phyloP scores from a whole-genome alignment of 257 asterid genomes.

The Datura wrightii region DNA sequence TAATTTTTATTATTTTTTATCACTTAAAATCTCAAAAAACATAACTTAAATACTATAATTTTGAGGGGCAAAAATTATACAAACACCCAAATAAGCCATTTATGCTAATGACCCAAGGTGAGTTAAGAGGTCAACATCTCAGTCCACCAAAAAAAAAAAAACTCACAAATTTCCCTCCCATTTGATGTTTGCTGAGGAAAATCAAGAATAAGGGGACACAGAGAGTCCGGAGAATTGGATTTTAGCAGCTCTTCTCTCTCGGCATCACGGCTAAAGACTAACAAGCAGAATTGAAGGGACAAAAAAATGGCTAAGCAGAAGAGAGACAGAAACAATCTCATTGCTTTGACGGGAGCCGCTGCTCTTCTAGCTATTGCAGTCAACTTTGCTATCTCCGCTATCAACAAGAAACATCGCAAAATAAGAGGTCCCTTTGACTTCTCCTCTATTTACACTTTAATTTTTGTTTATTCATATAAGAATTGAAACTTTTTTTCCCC shows the following conservation, averaged over 20 bases:
- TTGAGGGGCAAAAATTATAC: no score
- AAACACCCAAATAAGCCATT: no score
- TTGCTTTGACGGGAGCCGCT: constrained; percentile 91
- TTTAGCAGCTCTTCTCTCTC: background rate
- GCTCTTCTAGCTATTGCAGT: constrained; percentile 79
- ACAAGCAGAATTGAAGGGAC: constrained; percentile 12
- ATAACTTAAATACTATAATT: no score
- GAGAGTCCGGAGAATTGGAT: background rate
- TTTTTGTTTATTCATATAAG: background rate
- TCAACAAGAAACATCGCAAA: constrained; percentile 58
- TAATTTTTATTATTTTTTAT: no score
- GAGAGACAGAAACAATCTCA: constrained; percentile 46
- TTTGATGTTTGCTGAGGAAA: background rate
- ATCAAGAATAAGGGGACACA: constrained; percentile 17
- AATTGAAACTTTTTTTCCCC: background rate
- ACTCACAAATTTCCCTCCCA: background rate
- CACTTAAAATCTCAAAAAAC: no score
- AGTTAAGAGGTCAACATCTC: background rate
- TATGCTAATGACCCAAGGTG: background rate
- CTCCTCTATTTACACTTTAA: background rate
- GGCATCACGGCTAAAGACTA: background rate
- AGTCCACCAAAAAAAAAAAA: background rate
- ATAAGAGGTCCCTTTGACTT: constrained; percentile 57
- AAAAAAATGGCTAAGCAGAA: constrained; percentile 42
- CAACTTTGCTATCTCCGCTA: constrained; percentile 68